Base-by-base conservation (phyloP, 139 green algal species). In the Haematococcus lacustris region DNA sequence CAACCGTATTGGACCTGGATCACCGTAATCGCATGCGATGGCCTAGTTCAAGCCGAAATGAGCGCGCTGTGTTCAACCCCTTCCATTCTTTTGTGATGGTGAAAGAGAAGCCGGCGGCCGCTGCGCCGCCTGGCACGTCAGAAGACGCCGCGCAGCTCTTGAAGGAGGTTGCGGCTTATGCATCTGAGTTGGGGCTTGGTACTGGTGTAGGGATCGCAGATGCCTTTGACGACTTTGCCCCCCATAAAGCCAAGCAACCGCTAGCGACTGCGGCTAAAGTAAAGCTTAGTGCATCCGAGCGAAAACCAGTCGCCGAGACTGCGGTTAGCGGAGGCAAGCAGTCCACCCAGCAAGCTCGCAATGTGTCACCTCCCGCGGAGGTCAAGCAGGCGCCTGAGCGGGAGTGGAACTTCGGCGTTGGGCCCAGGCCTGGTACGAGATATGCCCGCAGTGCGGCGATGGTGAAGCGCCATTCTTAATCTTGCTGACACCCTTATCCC, bases 211-310 rank as follows among this genome's bases (percentile, higher is more conserved):
- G 32, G 0, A 47, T 57, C 50, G 72, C 78, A 23, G 76, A 80
- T 7, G 86, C 62, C 28, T 96, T 94, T 53, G 75, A 86, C 62
- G 90, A 96, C 65, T 94, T 94, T 71, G 82, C 84, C 1, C 89
- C 90, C 2, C 40, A 75, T 13, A 65, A 65, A 65, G 17, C 25
- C 57, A 65, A 30, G 28, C 25, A 13, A 30, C 5, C 23, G 28
- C 17, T 13, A 65, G 57, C 57, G 32, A 41, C 37, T 72, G 68
- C 65, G 53, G 76, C 41, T 51, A n/a, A 38, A 41, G 51, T 9
- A 9, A 13, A n/a, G 50, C 3, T 53, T 38, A 41, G 35, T 25
- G 37, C 61, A 69, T 28, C n/a, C 21, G 51, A 51, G 6, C 9
- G 76, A 82, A 61, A 60, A 25, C 51, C 51, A 77, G 47, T 47